phyloP scores from a whole-genome alignment of 2,329 filamentous ascomycete species.

The Fusarium miscanthi region DNA sequence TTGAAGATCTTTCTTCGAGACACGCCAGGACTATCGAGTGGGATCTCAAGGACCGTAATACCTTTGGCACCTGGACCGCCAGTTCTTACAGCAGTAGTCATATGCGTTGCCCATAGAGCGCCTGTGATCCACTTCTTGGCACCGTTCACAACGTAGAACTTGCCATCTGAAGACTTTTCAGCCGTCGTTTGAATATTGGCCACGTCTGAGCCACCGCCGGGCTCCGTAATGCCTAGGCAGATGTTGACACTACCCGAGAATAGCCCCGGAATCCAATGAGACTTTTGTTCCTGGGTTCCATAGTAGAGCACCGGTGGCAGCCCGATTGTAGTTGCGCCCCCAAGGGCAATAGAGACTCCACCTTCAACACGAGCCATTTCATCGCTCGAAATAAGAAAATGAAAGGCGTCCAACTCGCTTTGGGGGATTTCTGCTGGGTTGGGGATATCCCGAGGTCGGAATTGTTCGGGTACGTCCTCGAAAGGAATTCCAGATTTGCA shows the following conservation, averaged over 20 bases:
- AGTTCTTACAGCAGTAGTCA: neutral
- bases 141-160: neutral
- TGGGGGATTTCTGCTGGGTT: neutral
- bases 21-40: neutral
- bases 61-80: neutral
- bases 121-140: neutral
- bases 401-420: neutral
- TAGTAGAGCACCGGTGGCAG: neutral
- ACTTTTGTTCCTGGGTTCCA: neutral
- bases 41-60: neutral
- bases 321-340: neutral
- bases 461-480: neutral
- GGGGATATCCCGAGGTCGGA: neutral
- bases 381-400: neutral
- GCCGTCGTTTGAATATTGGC: neutral
- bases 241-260: neutral
- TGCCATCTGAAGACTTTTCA: neutral
- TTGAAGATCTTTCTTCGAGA: neutral
- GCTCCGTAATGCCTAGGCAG: neutral
- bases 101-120: neutral
- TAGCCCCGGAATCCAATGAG: neutral
- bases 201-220: neutral
- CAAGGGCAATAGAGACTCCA: neutral
- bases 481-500: neutral
- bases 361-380: neutral